Conservation (phyloP, 495 filamentous ascomycete species). For the Aspergillus leporis region DNA sequence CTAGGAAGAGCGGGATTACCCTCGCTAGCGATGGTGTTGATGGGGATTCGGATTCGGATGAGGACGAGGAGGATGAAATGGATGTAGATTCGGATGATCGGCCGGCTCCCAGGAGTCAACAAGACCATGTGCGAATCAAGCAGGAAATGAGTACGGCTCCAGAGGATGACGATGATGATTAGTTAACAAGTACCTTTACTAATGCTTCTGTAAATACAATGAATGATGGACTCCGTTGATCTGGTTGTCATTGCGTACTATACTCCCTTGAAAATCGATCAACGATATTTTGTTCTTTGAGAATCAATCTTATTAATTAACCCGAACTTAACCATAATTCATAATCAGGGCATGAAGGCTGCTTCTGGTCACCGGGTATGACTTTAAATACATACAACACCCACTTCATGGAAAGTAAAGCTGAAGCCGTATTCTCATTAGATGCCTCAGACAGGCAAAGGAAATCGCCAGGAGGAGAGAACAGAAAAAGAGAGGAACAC, state of each 20-base stretch:
- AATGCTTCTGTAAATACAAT: not conserved
- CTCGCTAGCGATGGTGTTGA: conserved; percentile 30
- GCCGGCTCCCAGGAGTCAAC: not conserved
- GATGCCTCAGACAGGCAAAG: not conserved
- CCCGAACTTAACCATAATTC: not conserved
- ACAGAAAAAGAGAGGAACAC: not conserved
- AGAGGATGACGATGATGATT: not conserved
- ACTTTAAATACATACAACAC: not conserved
- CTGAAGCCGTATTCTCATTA: not conserved
- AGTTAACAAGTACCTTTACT: not conserved
- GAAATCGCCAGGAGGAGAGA: not conserved
- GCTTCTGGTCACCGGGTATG: conserved; percentile 1
- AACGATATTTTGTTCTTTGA: not conserved
- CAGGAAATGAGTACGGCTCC: conserved; percentile 20
- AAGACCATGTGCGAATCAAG: conserved; percentile 21
- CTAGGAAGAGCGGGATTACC: conserved; percentile 24
- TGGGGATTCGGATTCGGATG: conserved; percentile 18
- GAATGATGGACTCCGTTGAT: not conserved
- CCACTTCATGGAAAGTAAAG: not conserved
- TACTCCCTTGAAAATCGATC: not conserved
- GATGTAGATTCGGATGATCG: conserved; percentile 15
- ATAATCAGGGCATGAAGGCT: not conserved
- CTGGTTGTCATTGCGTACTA: not conserved
- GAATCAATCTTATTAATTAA: not conserved
- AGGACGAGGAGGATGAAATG: conserved; percentile 17